Conservation (phyloP, 2,329 filamentous ascomycete genomes). For the Talaromyces islandicus region DNA sequence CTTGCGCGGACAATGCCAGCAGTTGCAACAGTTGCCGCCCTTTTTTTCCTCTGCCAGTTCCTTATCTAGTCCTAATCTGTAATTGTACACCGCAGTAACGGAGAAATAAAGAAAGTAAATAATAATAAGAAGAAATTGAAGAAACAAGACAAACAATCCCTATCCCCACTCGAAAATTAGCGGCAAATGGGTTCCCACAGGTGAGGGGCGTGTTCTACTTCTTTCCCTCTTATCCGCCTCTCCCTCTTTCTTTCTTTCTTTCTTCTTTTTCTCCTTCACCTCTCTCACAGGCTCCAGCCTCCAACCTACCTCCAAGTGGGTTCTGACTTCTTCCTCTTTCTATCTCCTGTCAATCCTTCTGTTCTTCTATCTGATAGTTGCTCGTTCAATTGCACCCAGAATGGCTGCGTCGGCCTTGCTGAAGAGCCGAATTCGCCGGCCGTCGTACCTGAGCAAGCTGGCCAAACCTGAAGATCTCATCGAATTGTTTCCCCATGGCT, state of each 20-base stretch:
- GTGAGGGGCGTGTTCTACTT: not conserved
- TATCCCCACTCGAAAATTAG: not conserved
- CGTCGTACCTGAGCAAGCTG: constrained; percentile 74
- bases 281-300: not conserved
- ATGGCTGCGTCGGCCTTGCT: constrained; percentile 65
- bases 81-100: not conserved
- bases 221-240: not conserved
- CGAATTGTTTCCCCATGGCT: constrained; percentile 71
- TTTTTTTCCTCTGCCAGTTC: not conserved
- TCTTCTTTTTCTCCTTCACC: not conserved
- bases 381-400: not conserved
- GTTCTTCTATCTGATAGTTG: not conserved
- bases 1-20: not conserved
- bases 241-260: not conserved
- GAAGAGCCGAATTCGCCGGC: constrained; percentile 67
- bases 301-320: not conserved
- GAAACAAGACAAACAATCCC: not conserved
- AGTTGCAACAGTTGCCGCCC: not conserved
- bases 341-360: not conserved
- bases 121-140: no score
- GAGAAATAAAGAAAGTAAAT: not conserved
- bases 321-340: not conserved
- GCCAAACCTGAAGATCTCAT: constrained; percentile 73
- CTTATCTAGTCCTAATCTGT: not conserved
- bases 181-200: not conserved